Evolutionary conservation across 768 basidiomycete species (phyloP).

Genomic region (Tulasnella sp.): DNA sequence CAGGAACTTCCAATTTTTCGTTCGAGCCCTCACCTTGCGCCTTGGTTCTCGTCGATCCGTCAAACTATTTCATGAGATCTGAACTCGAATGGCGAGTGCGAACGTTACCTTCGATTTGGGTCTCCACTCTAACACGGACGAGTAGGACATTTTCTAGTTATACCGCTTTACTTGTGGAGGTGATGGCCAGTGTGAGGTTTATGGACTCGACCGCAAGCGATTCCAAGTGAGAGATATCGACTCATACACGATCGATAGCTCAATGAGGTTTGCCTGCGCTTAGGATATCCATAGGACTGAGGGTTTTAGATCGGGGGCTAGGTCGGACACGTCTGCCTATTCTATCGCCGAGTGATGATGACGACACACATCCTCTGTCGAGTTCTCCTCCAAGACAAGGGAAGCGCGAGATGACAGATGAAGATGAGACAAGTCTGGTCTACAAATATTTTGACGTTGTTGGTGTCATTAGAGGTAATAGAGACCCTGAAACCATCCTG

Average conservation of each 20-base stretch:
- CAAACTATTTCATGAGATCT: conserved; percentile 36
- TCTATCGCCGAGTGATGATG: conserved; percentile 22
- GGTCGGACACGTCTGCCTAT: conserved; percentile 40
- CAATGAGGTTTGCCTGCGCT: conserved; percentile 19
- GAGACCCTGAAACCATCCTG: background rate
- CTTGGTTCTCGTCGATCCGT: conserved; percentile 51
- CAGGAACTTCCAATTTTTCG: conserved; percentile 24
- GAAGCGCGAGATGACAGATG: conserved; percentile 20
- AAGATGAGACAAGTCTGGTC: conserved; percentile 31
- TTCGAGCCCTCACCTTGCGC: conserved; percentile 35
- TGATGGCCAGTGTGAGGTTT: background rate
- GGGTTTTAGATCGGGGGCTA: conserved; percentile 52
- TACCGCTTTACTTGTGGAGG: conserved; percentile 15
- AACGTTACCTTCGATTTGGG: conserved; percentile 19
- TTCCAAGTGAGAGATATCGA: background rate
- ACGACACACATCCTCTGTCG: conserved; percentile 17
- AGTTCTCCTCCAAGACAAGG: conserved; percentile 7
- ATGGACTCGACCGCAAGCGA: background rate
- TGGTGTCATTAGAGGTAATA: conserved; percentile 29
- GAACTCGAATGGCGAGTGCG: conserved; percentile 13
- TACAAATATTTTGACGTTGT: conserved; percentile 47
- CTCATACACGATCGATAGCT: background rate
- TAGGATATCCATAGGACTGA: conserved; percentile 27
- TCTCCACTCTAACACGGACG: conserved; percentile 15
- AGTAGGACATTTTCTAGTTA: conserved; percentile 12